Conservation (phyloP, 106 monocot species). For the Narthecium ossifragum region DNA sequence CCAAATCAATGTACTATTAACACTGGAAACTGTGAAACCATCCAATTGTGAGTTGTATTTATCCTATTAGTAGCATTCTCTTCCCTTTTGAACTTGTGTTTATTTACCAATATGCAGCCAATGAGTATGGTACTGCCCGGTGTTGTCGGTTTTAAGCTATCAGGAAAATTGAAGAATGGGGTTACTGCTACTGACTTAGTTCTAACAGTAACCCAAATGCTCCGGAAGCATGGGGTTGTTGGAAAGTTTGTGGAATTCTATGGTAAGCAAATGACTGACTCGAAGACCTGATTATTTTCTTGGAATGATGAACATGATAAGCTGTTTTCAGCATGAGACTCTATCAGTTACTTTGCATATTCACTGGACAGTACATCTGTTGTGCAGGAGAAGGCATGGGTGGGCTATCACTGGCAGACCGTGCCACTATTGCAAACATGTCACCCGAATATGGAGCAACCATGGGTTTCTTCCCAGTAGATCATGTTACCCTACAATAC, state of each 20-base stretch:
- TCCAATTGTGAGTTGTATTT: too few species aligned
- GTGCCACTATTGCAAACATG: constrained; percentile 98
- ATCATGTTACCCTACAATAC: constrained; percentile 84
- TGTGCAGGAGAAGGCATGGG: constrained; percentile 75
- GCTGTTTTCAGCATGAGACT: too few species aligned
- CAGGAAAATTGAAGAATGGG: constrained; percentile 67
- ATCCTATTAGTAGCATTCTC: too few species aligned
- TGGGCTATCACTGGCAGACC: constrained; percentile 78
- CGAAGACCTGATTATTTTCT: not conserved
- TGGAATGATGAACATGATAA: too few species aligned
- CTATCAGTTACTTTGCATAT: too few species aligned
- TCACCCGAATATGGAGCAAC: constrained; percentile 99
- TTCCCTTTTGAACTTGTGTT: too few species aligned
- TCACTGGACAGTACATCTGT: too few species aligned
- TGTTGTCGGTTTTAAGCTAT: constrained; percentile 78
- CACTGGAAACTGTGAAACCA: too few species aligned
- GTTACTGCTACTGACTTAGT: constrained; percentile 93
- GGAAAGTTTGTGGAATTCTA: constrained; percentile 97
- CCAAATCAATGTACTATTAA: too few species aligned
- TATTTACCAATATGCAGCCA: constrained; percentile 34
- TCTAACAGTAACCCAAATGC: constrained; percentile 85
- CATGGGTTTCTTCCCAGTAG: constrained; percentile 98
- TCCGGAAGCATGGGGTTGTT: constrained; percentile 93
- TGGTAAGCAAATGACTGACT: constrained; percentile 31
- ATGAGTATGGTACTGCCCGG: constrained; percentile 96